These are phyloP conservation scores for Aphanomyces astaci DNA, from an alignment of 352 stramenopile genomes.

Conservation along the genomic window DNA sequence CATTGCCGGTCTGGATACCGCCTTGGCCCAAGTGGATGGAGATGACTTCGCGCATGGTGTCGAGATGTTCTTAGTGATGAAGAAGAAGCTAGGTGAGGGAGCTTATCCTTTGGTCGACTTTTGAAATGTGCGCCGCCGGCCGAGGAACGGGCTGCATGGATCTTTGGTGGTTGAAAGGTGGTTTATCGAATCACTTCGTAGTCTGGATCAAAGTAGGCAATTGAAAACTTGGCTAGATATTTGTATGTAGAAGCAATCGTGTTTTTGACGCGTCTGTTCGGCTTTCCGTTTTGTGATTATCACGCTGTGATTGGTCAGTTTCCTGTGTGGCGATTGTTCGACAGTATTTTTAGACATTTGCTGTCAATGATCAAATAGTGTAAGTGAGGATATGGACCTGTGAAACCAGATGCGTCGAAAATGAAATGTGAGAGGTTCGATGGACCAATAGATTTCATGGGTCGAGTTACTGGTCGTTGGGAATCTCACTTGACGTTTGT, in stretches of 20 bases:
- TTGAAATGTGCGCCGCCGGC: neutral
- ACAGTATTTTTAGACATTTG: neutral
- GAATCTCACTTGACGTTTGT: constrained; percentile 1
- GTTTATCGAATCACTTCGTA: neutral
- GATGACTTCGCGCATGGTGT: constrained; percentile 66
- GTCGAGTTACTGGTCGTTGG: constrained; percentile 10
- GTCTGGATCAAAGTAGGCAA: too few species aligned
- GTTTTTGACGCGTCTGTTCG: neutral
- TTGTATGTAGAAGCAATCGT: neutral
- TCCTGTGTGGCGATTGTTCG: too few species aligned
- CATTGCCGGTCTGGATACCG: constrained; percentile 82
- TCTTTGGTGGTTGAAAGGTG: neutral
- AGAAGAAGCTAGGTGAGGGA: constrained; percentile 68
- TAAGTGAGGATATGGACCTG: too few species aligned
- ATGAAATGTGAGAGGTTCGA: neutral
- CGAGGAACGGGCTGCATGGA: neutral
- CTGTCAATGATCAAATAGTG: neutral
- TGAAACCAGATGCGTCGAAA: neutral
- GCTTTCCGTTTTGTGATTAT: neutral
- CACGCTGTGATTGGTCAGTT: neutral
- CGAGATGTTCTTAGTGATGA: neutral
- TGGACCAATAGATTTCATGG: constrained; percentile 2
- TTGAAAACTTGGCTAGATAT: neutral
- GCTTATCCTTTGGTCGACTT: constrained; percentile 40
- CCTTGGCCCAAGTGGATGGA: constrained; percentile 83